Conservation (phyloP, 345 rosid species). For the Turnera subulata region DNA sequence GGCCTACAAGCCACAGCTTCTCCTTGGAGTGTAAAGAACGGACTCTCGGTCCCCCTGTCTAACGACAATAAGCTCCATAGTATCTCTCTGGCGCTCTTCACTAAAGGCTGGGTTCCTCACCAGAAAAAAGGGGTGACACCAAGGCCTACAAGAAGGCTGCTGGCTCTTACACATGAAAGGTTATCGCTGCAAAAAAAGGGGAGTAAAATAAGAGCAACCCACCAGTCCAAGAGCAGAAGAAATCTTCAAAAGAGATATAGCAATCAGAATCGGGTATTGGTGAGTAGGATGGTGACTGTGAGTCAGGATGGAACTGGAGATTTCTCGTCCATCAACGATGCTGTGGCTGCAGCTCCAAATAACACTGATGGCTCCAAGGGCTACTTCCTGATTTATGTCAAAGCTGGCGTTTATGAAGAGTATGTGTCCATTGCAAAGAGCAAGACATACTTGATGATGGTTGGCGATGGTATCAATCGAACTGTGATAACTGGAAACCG, state of each 20-base stretch:
- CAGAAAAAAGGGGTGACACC: constrained; percentile 23
- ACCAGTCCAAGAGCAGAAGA: constrained; percentile 51
- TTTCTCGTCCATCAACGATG: constrained; percentile 63
- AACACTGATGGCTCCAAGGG: constrained; percentile 49
- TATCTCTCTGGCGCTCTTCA: constrained; percentile 67
- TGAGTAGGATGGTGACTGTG: constrained; percentile 61
- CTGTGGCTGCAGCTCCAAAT: constrained; percentile 69
- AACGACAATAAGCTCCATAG: constrained; percentile 78
- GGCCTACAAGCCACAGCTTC: constrained; percentile 43
- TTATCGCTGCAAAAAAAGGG: constrained; percentile 60
- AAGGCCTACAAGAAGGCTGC: constrained; percentile 29
- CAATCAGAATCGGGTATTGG: constrained; percentile 21
- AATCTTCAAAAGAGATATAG: constrained; percentile 33
- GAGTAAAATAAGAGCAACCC: constrained; percentile 34
- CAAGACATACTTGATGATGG: constrained; percentile 68
- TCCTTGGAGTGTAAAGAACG: constrained; percentile 48
- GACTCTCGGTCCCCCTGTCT: constrained; percentile 43
- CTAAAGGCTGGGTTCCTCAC: constrained; percentile 72
- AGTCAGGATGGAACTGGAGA: constrained; percentile 66
- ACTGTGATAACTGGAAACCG: constrained; percentile 81
- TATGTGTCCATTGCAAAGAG: too few species aligned
- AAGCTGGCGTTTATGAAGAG: too few species aligned
- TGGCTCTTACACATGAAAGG: constrained; percentile 43
- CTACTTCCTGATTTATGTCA: constrained; percentile 66
- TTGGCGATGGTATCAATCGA: constrained; percentile 85